These are phyloP conservation scores for Bothriochloa decipiens DNA, from an alignment of 176 grass and related monocot genomes.

Conservation along the genomic window DNA sequence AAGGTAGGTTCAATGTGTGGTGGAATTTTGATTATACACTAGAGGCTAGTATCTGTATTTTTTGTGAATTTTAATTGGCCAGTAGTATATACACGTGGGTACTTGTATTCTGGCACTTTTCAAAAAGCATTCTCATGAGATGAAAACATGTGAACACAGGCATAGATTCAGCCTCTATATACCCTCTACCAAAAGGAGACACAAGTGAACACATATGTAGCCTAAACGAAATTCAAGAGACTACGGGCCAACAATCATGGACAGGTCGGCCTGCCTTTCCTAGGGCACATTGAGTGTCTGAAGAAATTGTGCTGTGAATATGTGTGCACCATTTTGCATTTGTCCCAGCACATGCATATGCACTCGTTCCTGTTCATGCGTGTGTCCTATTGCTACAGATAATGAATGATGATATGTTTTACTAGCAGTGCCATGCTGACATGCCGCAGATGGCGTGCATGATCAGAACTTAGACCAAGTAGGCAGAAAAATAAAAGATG, in stretches of 20 bases:
- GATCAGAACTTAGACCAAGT: conserved; percentile 34
- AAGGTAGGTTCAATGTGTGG: not conserved
- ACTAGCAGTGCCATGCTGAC: conserved; percentile 24
- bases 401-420: conserved; percentile 41
- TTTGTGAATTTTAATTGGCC: not conserved
- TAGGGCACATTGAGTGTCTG: conserved; percentile 13
- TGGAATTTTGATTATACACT: not conserved
- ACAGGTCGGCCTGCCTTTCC: conserved; percentile 33
- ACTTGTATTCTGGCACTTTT: not conserved
- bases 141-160: not conserved
- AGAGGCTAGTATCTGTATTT: not conserved
- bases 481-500: not conserved
- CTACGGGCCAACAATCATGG: conserved; percentile 24
- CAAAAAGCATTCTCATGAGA: not conserved
- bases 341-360: conserved; percentile 40
- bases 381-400: conserved; percentile 26
- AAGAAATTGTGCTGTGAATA: conserved; percentile 39
- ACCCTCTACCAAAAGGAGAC: not conserved
- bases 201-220: not conserved
- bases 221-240: not conserved
- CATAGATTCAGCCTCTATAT: not conserved
- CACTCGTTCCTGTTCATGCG: conserved; percentile 24
- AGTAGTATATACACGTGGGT: not conserved
- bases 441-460: conserved; percentile 19
- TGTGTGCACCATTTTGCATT: conserved; percentile 45